Base-by-base conservation (phyloP, 306 rosid species). In the Crataegus laevigata region DNA sequence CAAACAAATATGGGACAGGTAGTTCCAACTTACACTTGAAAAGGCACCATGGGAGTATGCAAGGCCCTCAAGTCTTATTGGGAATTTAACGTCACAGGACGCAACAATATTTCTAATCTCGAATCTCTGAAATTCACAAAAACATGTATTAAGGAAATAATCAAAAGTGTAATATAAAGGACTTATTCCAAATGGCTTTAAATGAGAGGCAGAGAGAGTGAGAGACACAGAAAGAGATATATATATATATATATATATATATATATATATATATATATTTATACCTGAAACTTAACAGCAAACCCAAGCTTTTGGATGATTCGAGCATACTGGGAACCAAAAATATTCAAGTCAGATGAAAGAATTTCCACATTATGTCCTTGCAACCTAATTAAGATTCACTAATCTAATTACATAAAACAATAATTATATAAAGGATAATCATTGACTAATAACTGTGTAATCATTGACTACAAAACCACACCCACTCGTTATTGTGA, bases 81-180 rank as follows among this genome's bases (percentile, higher is more conserved):
- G 97, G 67, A 94, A 94, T 87, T 94, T 94, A 40, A 94, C 97
- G 79, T 91, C 98, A 76, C 98, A 89, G 9, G 96, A 94, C 43
- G 93, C 97, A 51, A 94, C 97, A 58, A 94, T 94, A 77, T 94
- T 94, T 84, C 91, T 94, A 75, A 94, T 94, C 81, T 94, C 91
- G 72, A 94, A 94, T 73, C 86, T 90, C 96, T 90, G 60, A 61
- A 72, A 29, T 45, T 30, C 59, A 6, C 26, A 32, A 15, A 54
- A 25, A 72, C 28, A 8, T 11, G 21, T 38, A 14, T 58, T 72
- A 42, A 42, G 5, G 43, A 57, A 38, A 8, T 38, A 66, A 57
- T 38, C 11, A 38, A 19, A 38, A 19, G 17, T 38, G 43, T 38
- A 6, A 0, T 22, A 22, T 4, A 4, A 36, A 34, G 5, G 1